phyloP scores from a whole-genome alignment of 257 asterid species.

The Solanum pennellii region DNA sequence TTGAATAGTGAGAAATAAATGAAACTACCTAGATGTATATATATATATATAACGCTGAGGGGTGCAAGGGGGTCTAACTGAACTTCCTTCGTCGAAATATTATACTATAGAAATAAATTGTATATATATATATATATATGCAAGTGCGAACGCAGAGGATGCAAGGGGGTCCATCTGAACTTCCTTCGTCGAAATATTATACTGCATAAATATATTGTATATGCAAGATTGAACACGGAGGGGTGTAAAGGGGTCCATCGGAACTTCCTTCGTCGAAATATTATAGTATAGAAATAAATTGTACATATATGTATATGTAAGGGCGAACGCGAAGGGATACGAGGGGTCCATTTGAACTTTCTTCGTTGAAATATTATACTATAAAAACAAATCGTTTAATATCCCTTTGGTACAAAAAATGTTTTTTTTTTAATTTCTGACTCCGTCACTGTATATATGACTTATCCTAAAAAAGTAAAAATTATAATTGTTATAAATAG shows the following conservation, averaged over 20 bases:
- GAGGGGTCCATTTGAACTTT: neutral
- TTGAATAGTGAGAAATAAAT: neutral
- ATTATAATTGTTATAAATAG: neutral
- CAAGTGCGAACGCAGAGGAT: no score
- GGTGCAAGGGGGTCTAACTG: neutral
- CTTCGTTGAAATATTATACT: neutral
- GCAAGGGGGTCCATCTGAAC: no score
- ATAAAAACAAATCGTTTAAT: no score
- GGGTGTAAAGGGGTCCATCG: no score
- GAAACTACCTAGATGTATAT: neutral
- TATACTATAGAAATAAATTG: no score
- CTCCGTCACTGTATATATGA: neutral
- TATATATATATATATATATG: no score
- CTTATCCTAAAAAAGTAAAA: neutral
- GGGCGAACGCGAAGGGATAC: neutral
- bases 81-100: neutral
- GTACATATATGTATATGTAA: no score
- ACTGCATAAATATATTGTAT: no score
- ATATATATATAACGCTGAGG: neutral
- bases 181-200: no score
- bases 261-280: neutral
- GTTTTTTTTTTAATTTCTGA: neutral
- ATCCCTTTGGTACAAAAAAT: neutral
- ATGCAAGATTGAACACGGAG: no score
- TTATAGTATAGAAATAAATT: neutral